Evolutionary conservation across 257 asterid species (phyloP).

Genomic region (Solanum corneliomulleri): DNA sequence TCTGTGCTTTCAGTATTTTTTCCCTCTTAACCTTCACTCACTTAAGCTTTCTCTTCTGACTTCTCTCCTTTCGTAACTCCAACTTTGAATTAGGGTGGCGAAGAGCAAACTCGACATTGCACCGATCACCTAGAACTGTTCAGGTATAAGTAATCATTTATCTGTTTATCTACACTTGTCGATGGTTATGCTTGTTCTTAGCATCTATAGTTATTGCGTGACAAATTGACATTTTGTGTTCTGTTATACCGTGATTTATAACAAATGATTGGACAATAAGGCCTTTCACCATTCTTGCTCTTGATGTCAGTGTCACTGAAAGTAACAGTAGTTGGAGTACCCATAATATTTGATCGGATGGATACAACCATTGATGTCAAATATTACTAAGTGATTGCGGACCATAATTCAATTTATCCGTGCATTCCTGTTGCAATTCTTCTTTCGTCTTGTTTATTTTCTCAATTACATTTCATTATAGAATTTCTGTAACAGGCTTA

Average conservation of each 20-base stretch:
- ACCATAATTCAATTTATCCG: neutral
- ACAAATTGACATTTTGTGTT: neutral
- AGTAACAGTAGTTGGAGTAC: neutral
- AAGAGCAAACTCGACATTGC: conserved; percentile 76
- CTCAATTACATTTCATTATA: neutral
- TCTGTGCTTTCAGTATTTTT: neutral
- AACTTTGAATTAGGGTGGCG: conserved; percentile 49
- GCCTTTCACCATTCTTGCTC: neutral
- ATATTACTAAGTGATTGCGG: neutral
- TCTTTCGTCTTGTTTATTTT: neutral
- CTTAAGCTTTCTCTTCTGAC: neutral
- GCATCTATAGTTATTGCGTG: neutral
- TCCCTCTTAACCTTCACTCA: neutral
- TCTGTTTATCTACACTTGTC: neutral
- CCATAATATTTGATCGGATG: neutral
- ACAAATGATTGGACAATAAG: neutral
- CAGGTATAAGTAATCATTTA: conserved; percentile 34
- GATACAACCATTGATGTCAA: neutral
- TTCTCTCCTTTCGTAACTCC: neutral
- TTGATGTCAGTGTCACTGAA: neutral
- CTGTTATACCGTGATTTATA: neutral
- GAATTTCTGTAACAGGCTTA: neutral
- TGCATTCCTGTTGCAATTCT: neutral
- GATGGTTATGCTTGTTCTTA: neutral
- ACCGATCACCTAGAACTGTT: conserved; percentile 80